phyloP scores from a whole-genome alignment of 2,329 filamentous ascomycete genomes.

The Acrodontium crateriforme region DNA sequence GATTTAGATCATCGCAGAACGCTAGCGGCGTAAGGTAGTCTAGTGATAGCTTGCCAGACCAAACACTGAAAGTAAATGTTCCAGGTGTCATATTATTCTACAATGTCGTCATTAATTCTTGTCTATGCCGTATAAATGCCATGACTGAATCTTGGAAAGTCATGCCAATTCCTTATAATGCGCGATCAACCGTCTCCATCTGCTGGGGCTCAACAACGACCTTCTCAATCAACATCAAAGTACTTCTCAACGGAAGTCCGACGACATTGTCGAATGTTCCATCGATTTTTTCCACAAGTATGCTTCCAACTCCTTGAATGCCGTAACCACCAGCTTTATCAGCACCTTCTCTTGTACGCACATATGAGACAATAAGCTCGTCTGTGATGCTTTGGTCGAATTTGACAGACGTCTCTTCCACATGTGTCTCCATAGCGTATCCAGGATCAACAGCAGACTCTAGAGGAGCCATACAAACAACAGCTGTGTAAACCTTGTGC shows the following conservation, averaged over 20 bases:
- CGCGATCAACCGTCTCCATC: conserved; percentile 40
- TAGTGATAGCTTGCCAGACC: no score
- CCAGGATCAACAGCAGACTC: conserved; percentile 71
- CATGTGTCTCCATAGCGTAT: conserved; percentile 65
- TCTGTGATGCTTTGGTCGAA: conserved; percentile 64
- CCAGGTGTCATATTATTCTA: no score
- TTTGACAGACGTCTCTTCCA: conserved; percentile 83
- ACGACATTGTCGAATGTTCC: conserved; percentile 90
- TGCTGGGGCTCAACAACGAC: conserved; percentile 57
- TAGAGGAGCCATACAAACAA: conserved; percentile 70
- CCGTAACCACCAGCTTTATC: conserved; percentile 97
- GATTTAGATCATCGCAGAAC: no score
- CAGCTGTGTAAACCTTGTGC: conserved; percentile 76
- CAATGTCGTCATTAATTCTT: no score
- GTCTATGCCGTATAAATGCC: no score
- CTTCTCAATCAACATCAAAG: conserved; percentile 72
- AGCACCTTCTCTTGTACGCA: conserved; percentile 74
- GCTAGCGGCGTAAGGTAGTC: no score
- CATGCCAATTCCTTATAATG: no score
- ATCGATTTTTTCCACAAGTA: conserved; percentile 79
- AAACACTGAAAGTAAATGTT: no score
- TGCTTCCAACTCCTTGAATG: conserved; percentile 74
- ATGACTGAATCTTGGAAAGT: no score
- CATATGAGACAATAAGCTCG: conserved; percentile 68
- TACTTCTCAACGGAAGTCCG: conserved; percentile 68